Evolutionary conservation across 2,329 filamentous ascomycete species (phyloP), one percentile per base, ranked within the genome.

Genomic region (Bipolaris cookei): DNA sequence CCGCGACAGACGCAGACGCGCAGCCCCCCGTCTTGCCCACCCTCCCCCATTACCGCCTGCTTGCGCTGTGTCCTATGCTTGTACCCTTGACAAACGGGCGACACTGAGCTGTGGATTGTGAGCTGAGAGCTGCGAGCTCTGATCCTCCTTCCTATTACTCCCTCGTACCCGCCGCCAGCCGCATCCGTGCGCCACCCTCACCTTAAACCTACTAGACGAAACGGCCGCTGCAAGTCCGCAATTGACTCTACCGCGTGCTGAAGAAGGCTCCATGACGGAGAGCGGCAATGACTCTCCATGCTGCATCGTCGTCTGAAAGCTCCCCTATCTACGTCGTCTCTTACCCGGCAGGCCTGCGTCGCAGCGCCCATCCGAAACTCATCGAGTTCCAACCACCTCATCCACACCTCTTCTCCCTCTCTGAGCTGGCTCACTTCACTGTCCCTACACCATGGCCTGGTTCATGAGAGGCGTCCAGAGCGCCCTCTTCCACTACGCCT

Each of bases 401-500:
- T 39, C 7, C 39, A n/a, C 38, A 25, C 11, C 20, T 42, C 46
- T 34, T 44, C 32, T 42, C 37, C 49, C 1, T 16, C 30, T n/a
- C 50, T 39, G 32, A 44, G 28, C 45, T 39, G 51, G 47, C 38
- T 30, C 45, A 43, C 46, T 14, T 18, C 7, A 28, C 32, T 42
- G 16, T 50, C 14, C 20, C 50, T 16, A 21, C 45, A 59, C 48
- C 69, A 77, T 77, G 75, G 72, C 73, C 59, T 77, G 75, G 75
- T 68, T 77, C 59, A 57, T 75, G 65, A 77, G 79, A 59, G 81
- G 81, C 68, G 80, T 91, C 30, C 90, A 91, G 76, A 92, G 90
- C 51, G 89, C 88, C 64, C 79, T 91, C 73, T 93, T 92, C 81
- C 92, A 91, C 80, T 83, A 91, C 64, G 79, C 90, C 58, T 89